These are phyloP conservation scores for Aquanectria penicillioides DNA, from an alignment of 2,329 filamentous ascomycete genomes.

Conservation along the genomic window DNA sequence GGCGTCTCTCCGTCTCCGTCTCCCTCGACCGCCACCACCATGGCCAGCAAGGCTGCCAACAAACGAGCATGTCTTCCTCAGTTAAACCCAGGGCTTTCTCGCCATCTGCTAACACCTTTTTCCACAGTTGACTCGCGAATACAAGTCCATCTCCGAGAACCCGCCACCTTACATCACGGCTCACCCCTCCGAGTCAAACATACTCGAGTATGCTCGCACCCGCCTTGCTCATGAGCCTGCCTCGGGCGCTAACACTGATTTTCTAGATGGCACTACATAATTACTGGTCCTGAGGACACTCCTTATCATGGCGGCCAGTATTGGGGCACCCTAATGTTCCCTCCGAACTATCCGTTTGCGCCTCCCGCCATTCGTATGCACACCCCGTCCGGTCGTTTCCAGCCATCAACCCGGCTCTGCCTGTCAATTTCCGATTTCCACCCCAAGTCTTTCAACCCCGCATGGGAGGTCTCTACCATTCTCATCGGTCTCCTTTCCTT, in stretches of 20 bases:
- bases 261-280: constrained; percentile 88
- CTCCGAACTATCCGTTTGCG: constrained; percentile 95
- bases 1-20: constrained; percentile 8
- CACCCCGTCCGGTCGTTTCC: constrained; percentile 94
- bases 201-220: constrained; percentile 75
- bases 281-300: constrained; percentile 92
- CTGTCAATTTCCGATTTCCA: constrained; percentile 98
- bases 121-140: constrained; percentile 68
- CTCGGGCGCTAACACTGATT: constrained; percentile 24
- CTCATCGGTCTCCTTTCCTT: constrained; percentile 93
- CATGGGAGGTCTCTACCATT: constrained; percentile 98
- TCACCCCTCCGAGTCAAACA: constrained; percentile 90
- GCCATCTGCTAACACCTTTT: constrained; percentile 33
- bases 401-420: constrained; percentile 90
- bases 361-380: constrained; percentile 99
- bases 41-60: constrained; percentile 78
- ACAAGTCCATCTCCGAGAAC: constrained; percentile 72
- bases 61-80: constrained; percentile 68
- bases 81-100: background rate
- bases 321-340: constrained; percentile 97
- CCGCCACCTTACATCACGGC: constrained; percentile 90
- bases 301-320: constrained; percentile 96
- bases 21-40: constrained; percentile 45
- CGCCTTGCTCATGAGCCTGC: constrained; percentile 4
- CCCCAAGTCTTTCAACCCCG: constrained; percentile 96